Percentiles rank a stretch among this genome's conserved stretches.
Evolutionary conservation across 2,329 filamentous ascomycete genomes (phyloP).

Genomic region (Aspergillus terreus): DNA sequence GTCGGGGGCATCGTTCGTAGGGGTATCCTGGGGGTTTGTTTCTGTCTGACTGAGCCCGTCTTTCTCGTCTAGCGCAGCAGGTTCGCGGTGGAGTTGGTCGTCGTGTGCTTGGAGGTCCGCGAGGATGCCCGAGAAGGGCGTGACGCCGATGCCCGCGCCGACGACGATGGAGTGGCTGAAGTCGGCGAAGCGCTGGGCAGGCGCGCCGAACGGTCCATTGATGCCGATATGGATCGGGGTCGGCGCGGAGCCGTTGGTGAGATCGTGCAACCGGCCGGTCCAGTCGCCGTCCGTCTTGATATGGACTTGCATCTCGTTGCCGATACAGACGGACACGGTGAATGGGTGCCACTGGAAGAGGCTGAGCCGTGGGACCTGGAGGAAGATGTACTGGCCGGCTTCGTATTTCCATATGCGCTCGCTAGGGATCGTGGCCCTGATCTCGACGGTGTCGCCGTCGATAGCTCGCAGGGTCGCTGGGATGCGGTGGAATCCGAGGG

Average conservation of each 20-base stretch:
- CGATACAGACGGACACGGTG: constrained; percentile 4
- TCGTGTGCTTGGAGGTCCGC: constrained; percentile 1
- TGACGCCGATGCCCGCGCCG: constrained; percentile 1
- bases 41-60: neutral
- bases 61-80: neutral
- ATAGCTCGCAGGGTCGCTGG: neutral
- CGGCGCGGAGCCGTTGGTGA: neutral
- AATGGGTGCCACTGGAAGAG: constrained; percentile 6
- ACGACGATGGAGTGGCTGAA: constrained; percentile 2
- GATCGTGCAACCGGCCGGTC: neutral
- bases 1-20: neutral
- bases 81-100: neutral
- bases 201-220: constrained; percentile 4
- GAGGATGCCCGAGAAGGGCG: neutral
- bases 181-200: constrained; percentile 1
- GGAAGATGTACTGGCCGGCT: constrained; percentile 4
- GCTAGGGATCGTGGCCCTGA: constrained; percentile 1
- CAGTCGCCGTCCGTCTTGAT: constrained; percentile 6
- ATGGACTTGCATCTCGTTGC: constrained; percentile 3
- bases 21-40: neutral
- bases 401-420: constrained; percentile 5
- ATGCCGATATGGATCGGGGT: constrained; percentile 2
- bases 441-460: constrained; percentile 3
- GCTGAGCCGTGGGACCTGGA: constrained; percentile 1
- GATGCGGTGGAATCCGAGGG: constrained; percentile 1